phyloP scores from a whole-genome alignment of 2,329 filamentous ascomycete genomes.

The Graphilbum fragrans region DNA sequence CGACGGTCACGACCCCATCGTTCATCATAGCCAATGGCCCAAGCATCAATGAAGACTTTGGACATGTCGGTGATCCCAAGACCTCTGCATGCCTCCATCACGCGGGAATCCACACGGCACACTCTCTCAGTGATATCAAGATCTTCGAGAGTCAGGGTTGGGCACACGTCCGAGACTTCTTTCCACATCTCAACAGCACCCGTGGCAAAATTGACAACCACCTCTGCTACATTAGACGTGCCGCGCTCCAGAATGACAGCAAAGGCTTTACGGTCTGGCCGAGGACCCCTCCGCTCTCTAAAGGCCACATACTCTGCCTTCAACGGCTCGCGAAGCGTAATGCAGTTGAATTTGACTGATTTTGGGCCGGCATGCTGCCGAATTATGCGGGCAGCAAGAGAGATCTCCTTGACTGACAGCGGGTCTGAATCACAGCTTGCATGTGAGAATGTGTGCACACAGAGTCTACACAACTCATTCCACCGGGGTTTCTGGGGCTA shows the following conservation, averaged over 20 bases:
- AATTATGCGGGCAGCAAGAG: constrained; percentile 47
- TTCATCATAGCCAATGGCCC: constrained; percentile 93
- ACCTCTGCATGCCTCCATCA: constrained; percentile 84
- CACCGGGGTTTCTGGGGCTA: too few species aligned
- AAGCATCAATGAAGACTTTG: constrained; percentile 91
- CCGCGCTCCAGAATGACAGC: constrained; percentile 77
- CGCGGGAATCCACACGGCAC: constrained; percentile 65
- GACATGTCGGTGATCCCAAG: constrained; percentile 77
- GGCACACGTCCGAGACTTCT: constrained; percentile 64
- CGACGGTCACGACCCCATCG: constrained; percentile 69
- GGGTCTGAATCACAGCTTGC: constrained; percentile 35
- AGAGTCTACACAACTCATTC: too few species aligned
- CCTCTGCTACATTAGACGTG: constrained; percentile 68
- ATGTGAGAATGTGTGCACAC: too few species aligned
- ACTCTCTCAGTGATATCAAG: constrained; percentile 68
- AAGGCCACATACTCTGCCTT: constrained; percentile 77
- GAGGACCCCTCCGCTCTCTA: constrained; percentile 52
- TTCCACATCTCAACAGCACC: constrained; percentile 63
- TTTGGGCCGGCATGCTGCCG: constrained; percentile 58
- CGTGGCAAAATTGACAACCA: constrained; percentile 59
- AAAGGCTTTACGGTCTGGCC: constrained; percentile 53
- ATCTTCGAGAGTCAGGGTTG: constrained; percentile 89
- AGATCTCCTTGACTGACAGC: constrained; percentile 42
- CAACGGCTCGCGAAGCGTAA: constrained; percentile 73
- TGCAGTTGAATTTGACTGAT: constrained; percentile 72